Conservation (phyloP, 129 eudicot genomes). For the Flaveria brownii region DNA sequence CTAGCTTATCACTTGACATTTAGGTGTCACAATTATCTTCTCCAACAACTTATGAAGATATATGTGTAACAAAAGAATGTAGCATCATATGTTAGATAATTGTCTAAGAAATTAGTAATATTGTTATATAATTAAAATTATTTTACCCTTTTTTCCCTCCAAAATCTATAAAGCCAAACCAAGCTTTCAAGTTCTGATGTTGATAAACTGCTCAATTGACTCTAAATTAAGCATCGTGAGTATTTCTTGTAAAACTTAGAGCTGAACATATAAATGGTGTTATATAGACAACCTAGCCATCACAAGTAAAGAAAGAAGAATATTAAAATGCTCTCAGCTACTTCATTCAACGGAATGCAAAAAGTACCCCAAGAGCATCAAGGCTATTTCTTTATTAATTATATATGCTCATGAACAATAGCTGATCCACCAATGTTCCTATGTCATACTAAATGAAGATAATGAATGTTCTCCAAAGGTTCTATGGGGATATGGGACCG, state of each 20-base stretch:
- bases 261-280: neutral
- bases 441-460: neutral
- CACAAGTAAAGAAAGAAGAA: neutral
- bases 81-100: neutral
- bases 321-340: neutral
- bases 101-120: neutral
- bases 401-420: neutral
- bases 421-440: neutral
- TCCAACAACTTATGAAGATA: neutral
- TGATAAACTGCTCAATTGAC: neutral
- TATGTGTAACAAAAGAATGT: neutral
- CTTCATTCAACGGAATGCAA: neutral
- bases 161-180: neutral
- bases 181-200: neutral
- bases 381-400: neutral
- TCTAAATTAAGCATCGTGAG: neutral
- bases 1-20: neutral
- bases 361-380: neutral
- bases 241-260: neutral
- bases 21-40: neutral
- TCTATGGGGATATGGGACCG: neutral
- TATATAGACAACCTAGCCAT: neutral
- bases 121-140: neutral
- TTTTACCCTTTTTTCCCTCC: neutral
- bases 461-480: neutral